Conservation (phyloP, 192 early-diverging fungal genomes). For the Martensiomyces pterosporus region DNA sequence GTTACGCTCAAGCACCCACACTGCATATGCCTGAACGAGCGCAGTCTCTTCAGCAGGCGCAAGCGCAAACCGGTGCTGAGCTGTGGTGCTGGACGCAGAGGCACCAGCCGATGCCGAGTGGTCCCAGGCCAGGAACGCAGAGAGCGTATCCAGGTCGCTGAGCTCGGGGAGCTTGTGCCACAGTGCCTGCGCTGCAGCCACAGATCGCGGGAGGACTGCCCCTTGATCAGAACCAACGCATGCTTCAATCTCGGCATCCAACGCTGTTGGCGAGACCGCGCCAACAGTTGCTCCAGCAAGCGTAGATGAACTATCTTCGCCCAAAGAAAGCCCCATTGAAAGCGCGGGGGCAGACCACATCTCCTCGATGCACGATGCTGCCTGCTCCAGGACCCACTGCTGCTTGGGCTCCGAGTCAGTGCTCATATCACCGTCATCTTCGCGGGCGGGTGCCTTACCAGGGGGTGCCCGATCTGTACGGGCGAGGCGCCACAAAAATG, state of each 20-base stretch:
- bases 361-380: conserved; percentile 36
- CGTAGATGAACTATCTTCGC: conserved; percentile 12
- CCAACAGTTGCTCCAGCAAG: conserved; percentile 8
- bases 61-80: conserved; percentile 12
- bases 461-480: conserved; percentile 5
- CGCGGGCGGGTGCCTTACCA: neutral
- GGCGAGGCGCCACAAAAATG: conserved; percentile 32
- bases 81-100: neutral
- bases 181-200: conserved; percentile 35
- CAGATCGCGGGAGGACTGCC: conserved; percentile 14
- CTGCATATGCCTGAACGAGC: conserved; percentile 30
- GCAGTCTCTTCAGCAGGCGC: conserved; percentile 31
- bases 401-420: conserved; percentile 1
- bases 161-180: conserved; percentile 27
- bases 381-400: conserved; percentile 37
- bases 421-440: neutral
- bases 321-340: conserved; percentile 2
- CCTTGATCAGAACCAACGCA: conserved; percentile 4
- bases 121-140: conserved; percentile 35
- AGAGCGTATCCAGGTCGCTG: conserved; percentile 11
- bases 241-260: conserved; percentile 19
- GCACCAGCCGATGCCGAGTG: conserved; percentile 15
- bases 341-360: conserved; percentile 23
- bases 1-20: conserved; percentile 22
- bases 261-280: conserved; percentile 8